Evolutionary conservation across 495 filamentous ascomycete species (phyloP).

Genomic region (Penicillium canescens): DNA sequence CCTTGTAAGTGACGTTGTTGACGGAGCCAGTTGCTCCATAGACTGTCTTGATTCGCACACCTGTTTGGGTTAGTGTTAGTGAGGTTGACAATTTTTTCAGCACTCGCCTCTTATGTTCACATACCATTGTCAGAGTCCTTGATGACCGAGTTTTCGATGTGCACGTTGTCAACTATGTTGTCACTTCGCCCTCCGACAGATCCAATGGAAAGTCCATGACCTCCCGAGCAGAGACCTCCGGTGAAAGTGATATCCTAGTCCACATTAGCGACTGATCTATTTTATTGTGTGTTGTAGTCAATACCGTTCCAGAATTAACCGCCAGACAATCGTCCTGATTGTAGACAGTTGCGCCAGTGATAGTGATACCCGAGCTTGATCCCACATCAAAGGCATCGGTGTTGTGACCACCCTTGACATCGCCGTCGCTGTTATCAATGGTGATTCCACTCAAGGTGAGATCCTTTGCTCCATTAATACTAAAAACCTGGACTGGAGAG

Average conservation of each 20-base stretch:
- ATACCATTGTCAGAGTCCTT: conserved; percentile 46
- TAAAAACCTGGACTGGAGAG: conserved; percentile 64
- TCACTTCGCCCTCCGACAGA: conserved; percentile 57
- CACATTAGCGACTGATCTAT: not conserved
- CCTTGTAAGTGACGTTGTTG: conserved; percentile 55
- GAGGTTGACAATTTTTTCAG: not conserved
- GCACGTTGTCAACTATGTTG: conserved; percentile 53
- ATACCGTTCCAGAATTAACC: conserved; percentile 48
- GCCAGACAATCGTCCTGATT: conserved; percentile 71
- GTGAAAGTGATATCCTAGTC: conserved; percentile 43
- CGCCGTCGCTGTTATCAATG: conserved; percentile 61
- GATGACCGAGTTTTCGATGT: conserved; percentile 44
- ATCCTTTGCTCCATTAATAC: conserved; percentile 48
- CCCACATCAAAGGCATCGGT: conserved; percentile 71
- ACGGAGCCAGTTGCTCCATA: conserved; percentile 56
- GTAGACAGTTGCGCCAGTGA: conserved; percentile 54
- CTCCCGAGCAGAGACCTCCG: conserved; percentile 46
- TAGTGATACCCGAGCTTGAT: conserved; percentile 50
- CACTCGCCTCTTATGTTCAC: not conserved
- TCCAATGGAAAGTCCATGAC: conserved; percentile 60
- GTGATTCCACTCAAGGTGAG: conserved; percentile 55
- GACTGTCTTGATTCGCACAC: conserved; percentile 61
- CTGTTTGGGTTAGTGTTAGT: not conserved
- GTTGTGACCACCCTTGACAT: conserved; percentile 54
- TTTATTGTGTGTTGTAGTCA: not conserved